Percentiles rank a stretch among this genome's conserved stretches.
Conservation (phyloP, 2,329 filamentous ascomycete genomes). For the Arthroderma sp. region DNA sequence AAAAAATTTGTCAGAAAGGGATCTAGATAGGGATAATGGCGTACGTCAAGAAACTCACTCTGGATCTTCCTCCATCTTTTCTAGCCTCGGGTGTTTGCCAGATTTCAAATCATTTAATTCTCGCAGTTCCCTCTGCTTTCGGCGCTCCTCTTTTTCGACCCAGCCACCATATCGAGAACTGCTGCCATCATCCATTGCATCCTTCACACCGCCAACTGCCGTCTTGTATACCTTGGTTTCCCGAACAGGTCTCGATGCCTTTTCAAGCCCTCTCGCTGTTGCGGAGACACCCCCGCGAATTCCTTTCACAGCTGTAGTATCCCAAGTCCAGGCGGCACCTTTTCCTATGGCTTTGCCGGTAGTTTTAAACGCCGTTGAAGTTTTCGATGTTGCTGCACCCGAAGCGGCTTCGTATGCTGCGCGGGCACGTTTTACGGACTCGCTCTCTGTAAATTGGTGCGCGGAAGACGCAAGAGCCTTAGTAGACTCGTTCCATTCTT, state of each 20-base stretch:
- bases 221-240: constrained; percentile 88
- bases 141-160: constrained; percentile 90
- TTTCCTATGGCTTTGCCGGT: constrained; percentile 82
- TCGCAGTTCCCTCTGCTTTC: constrained; percentile 59
- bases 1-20: constrained; percentile 18
- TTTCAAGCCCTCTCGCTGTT: constrained; percentile 78
- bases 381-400: constrained; percentile 65
- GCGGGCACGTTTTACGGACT: constrained; percentile 72
- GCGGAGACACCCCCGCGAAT: constrained; percentile 73
- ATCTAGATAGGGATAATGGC: constrained; percentile 15
- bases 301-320: constrained; percentile 84
- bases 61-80: constrained; percentile 68
- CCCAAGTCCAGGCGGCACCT: constrained; percentile 92
- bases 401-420: constrained; percentile 80
- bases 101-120: constrained; percentile 48
- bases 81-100: constrained; percentile 35
- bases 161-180: constrained; percentile 93
- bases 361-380: constrained; percentile 66
- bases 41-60: constrained; percentile 46
- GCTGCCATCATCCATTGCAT: constrained; percentile 93
- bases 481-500: constrained; percentile 98
- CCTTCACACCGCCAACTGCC: constrained; percentile 55
- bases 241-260: constrained; percentile 84
- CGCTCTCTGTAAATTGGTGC: constrained; percentile 84
- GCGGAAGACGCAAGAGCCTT: constrained; percentile 84